Percentiles rank a stretch among this genome's conserved stretches.
phyloP scores from a whole-genome alignment of 306 rosid species.

The Quercus dentata region DNA sequence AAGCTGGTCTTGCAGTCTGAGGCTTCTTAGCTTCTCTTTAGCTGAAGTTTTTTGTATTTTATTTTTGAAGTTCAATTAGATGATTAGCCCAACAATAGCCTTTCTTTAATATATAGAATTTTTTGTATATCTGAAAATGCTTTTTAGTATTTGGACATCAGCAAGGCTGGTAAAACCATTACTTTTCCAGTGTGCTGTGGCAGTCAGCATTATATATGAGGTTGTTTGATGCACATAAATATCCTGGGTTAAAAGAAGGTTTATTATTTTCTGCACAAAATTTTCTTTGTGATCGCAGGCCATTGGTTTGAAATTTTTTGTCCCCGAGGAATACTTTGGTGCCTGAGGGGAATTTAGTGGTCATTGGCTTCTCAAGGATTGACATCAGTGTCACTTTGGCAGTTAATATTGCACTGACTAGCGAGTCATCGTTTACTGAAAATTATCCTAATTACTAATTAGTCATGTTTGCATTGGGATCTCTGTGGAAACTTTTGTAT shows the following conservation, averaged over 20 bases:
- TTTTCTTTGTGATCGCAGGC: constrained; percentile 50
- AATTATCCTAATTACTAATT: background rate
- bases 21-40: background rate
- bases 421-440: background rate
- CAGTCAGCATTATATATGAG: background rate
- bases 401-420: background rate
- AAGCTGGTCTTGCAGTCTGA: background rate
- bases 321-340: constrained; percentile 70
- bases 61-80: background rate
- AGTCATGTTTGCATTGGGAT: background rate
- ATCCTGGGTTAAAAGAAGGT: background rate
- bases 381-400: background rate
- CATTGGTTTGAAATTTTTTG: constrained; percentile 65
- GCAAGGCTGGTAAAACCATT: background rate
- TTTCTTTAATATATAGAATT: no score
- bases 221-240: background rate
- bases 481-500: background rate
- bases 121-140: background rate
- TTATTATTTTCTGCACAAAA: background rate
- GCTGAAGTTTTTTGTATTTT: background rate
- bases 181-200: background rate
- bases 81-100: background rate
- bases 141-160: background rate
- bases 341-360: constrained; percentile 21
- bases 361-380: background rate